These are phyloP conservation scores for Symbiodinium pilosum DNA, from an alignment of 73 alveolate genomes.

Conservation along the genomic window DNA sequence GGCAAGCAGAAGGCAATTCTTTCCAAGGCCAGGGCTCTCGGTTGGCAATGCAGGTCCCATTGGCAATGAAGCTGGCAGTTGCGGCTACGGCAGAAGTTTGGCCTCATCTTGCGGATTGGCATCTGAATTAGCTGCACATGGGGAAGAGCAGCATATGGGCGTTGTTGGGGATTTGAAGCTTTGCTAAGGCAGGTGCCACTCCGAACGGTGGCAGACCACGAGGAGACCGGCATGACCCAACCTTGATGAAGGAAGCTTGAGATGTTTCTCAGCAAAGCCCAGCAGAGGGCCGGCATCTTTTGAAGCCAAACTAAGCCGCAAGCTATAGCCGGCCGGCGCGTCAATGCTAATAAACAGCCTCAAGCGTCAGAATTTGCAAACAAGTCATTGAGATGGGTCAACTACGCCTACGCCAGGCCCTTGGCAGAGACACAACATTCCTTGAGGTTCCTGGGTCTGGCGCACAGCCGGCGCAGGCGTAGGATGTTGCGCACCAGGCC, in stretches of 20 bases:
- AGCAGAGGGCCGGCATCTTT: too few species aligned
- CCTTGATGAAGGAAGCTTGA: too few species aligned
- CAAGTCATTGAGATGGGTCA: too few species aligned
- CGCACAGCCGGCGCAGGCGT: neutral
- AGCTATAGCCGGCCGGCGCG: conserved; percentile 21
- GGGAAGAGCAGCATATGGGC: too few species aligned
- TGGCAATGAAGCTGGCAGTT: neutral
- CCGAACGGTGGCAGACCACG: conserved; percentile 1
- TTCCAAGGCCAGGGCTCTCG: neutral
- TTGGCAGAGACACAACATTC: too few species aligned
- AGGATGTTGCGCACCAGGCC: conserved; percentile 2
- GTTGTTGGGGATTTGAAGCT: too few species aligned
- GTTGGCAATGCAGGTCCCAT: neutral
- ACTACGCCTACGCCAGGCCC: too few species aligned
- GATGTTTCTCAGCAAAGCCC: too few species aligned
- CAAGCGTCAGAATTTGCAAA: too few species aligned
- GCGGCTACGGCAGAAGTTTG: neutral
- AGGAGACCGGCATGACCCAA: conserved; percentile 2
- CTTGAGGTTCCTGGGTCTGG: neutral
- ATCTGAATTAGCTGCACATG: too few species aligned
- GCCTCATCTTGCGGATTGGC: too few species aligned
- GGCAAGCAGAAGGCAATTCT: too few species aligned
- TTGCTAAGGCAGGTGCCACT: neutral
- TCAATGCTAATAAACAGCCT: neutral
- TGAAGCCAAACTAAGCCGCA: neutral